Percentiles rank a stretch among this genome's conserved stretches.
phyloP scores from a whole-genome alignment of 2,329 filamentous ascomycete genomes.

The Sordariomycetes sp. region DNA sequence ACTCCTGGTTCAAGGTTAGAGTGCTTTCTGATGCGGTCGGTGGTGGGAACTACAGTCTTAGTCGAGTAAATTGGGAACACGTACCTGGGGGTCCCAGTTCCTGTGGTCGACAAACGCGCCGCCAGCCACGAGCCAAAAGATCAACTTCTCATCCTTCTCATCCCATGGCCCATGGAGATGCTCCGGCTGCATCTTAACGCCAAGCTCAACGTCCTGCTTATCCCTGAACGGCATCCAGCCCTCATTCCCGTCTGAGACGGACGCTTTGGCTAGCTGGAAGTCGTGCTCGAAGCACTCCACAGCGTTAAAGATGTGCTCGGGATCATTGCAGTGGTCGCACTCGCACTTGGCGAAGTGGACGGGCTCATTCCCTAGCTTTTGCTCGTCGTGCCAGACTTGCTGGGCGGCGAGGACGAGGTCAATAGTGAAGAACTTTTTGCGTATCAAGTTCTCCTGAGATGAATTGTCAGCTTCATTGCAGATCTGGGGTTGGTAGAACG shows the following conservation, averaged over 20 bases:
- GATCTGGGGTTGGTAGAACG: background rate
- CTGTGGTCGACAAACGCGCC: background rate
- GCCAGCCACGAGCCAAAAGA: conserved; percentile 4
- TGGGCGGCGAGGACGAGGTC: background rate
- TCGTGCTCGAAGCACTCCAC: background rate
- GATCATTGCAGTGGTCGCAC: background rate
- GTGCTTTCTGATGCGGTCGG: background rate
- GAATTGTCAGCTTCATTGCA: background rate
- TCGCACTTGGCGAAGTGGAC: background rate
- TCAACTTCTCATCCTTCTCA: background rate
- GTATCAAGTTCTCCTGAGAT: background rate
- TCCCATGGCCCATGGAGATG: background rate
- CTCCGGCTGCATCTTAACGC: background rate
- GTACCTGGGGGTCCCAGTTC: background rate
- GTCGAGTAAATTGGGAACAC: background rate
- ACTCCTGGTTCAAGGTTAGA: background rate
- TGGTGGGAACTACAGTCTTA: background rate
- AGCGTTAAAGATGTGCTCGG: background rate
- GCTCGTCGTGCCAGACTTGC: conserved; percentile 7
- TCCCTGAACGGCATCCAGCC: background rate
- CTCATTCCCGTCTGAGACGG: background rate
- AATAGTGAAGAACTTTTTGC: background rate
- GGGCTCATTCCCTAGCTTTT: background rate
- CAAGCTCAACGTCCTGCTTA: conserved; percentile 1
- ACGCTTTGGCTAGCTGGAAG: background rate